These are phyloP conservation scores for Coleophoma crateriformis DNA, from an alignment of 2,329 filamentous ascomycete species.

Conservation along the genomic window DNA sequence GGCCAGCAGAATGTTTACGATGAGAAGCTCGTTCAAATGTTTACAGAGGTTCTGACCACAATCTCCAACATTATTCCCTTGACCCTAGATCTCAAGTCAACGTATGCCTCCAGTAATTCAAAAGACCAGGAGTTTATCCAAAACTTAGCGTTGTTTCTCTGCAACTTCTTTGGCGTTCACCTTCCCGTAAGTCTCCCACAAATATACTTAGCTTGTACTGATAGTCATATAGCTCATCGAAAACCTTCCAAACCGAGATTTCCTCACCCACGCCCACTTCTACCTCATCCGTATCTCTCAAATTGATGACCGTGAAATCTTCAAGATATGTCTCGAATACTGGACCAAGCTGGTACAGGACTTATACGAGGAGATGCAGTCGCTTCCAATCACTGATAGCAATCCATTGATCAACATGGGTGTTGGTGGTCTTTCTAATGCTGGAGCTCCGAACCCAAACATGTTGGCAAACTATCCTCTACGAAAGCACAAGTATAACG, in stretches of 20 bases:
- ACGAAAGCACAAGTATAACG: conserved; percentile 95
- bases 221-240: conserved; percentile 67
- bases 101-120: conserved; percentile 86
- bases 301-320: conserved; percentile 97
- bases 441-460: conserved; percentile 78
- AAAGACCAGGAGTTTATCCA: conserved; percentile 97
- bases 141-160: conserved; percentile 91
- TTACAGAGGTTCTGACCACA: conserved; percentile 89
- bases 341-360: conserved; percentile 98
- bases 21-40: conserved; percentile 96
- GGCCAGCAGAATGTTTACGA: conserved; percentile 74
- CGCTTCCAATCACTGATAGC: conserved; percentile 85
- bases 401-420: conserved; percentile 84
- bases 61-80: conserved; percentile 92
- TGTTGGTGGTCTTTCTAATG: conserved; percentile 63
- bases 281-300: conserved; percentile 98
- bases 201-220: conserved; percentile 7
- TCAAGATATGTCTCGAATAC: conserved; percentile 99
- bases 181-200: conserved; percentile 55
- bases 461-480: conserved; percentile 87
- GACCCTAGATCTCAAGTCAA: conserved; percentile 81
- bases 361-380: conserved; percentile 98
- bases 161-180: conserved; percentile 95
- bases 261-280: conserved; percentile 91
- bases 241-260: conserved; percentile 91